Evolutionary conservation across 148 eudicot species (phyloP), one percentile per base, ranked within the genome.

Genomic region (Dianthus caryophyllus): DNA sequence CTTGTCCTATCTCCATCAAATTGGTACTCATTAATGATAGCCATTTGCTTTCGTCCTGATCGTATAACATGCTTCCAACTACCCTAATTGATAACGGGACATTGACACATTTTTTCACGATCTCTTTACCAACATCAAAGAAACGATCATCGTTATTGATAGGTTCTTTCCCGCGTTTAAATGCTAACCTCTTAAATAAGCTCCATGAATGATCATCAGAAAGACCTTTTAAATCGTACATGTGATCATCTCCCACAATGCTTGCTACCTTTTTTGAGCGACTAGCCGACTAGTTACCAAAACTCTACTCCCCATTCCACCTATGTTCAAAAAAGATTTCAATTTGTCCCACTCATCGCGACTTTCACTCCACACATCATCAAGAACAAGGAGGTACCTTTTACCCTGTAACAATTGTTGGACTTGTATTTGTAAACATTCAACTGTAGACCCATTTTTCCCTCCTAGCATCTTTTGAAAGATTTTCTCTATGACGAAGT

Each of bases 81-180:
- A 71, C 71, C 46, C 62, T 68, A 53, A 72, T 67, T 17, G 76
- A 55, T 9, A 79, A 61, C 6, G 82, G 82, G 15, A 79, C 65
- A 29, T 53, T 25, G 7, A 22, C 53, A 63, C 82, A 79, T 46
- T 67, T 79, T 15, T 64, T 41, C 10, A 75, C 76, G 26, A 79
- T 71, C 56, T 71, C 71, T 17, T 68, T 75, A 10, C 79, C 76
- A 4, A 71, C 50, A 12, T 25, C 63, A n/a, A 39, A 41, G 21
- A 72, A 39, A 14, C 9, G 44, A 60, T 60, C 46, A n/a, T 8
- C 12, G 0, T 13, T 21, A 15, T 21, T 43, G 2, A 20, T 2
- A 5, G 66, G 48, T 39, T 18, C 27, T 17, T 36, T 27, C 9
- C 59, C 64, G 15, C 16, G 59, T 9, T 54, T 4, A 69, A 77